phyloP scores from a whole-genome alignment of 768 basidiomycete species.

The Lanmaoa rubissima region DNA sequence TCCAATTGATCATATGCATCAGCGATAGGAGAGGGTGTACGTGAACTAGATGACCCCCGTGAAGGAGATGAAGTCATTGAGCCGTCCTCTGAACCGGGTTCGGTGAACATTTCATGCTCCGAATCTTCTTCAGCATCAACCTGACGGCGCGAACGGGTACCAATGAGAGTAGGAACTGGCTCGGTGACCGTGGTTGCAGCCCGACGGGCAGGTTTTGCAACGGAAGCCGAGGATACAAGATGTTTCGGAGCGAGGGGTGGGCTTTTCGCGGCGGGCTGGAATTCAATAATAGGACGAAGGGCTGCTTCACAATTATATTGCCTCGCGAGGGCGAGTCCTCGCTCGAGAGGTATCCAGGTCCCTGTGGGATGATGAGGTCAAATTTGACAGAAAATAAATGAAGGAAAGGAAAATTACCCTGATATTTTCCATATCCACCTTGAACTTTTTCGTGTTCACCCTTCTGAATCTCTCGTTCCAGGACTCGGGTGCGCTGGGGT shows the following conservation, averaged over 20 bases:
- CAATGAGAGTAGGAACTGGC: conserved; percentile 27
- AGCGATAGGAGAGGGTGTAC: conserved; percentile 86
- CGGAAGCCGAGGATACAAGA: conserved; percentile 66
- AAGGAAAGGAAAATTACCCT: conserved; percentile 59
- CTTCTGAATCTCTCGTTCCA: conserved; percentile 98
- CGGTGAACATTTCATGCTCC: conserved; percentile 62
- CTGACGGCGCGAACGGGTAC: conserved; percentile 60
- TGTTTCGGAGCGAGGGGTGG: conserved; percentile 97
- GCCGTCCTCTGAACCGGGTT: conserved; percentile 79
- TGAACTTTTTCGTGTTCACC: conserved; percentile 99
- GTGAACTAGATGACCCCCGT: conserved; percentile 82
- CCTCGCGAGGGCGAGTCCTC: conserved; percentile 80
- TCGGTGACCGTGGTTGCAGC: conserved; percentile 17
- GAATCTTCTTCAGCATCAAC: conserved; percentile 52
- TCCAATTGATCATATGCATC: conserved; percentile 37
- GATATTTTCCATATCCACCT: conserved; percentile 99
- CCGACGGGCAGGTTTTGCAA: conserved; percentile 32
- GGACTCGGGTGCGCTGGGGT: conserved; percentile 93
- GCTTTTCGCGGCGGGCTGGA: conserved; percentile 83
- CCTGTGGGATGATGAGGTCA: conserved; percentile 47
- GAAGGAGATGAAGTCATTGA: conserved; percentile 90
- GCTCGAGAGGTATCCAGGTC: conserved; percentile 96
- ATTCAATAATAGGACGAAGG: conserved; percentile 92
- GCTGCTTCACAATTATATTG: conserved; percentile 91
- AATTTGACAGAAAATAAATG: not conserved